These are phyloP conservation scores for Daldinia bambusicola DNA, from an alignment of 495 filamentous ascomycete genomes.

Conservation along the genomic window DNA sequence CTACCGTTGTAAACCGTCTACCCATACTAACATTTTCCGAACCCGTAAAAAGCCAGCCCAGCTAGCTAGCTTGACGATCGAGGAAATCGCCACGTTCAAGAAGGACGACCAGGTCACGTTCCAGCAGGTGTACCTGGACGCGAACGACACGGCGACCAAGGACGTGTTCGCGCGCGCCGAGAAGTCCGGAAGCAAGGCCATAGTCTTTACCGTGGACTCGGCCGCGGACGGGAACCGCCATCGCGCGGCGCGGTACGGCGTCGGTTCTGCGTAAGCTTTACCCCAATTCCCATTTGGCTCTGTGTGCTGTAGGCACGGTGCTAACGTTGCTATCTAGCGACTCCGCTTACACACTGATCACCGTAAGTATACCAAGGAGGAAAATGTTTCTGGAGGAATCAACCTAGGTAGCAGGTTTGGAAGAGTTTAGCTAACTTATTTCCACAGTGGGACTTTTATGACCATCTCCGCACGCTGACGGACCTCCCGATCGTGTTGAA, in stretches of 20 bases:
- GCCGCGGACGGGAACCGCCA: conserved; percentile 53
- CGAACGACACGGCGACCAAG: conserved; percentile 50
- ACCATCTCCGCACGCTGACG: conserved; percentile 50
- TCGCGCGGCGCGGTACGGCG: conserved; percentile 51
- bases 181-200: conserved; percentile 49
- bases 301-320: no score
- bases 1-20: no score
- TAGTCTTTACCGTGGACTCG: conserved; percentile 56
- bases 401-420: no score
- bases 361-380: conserved; percentile 38
- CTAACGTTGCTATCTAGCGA: conserved; percentile 9
- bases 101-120: conserved; percentile 49
- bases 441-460: conserved; percentile 45
- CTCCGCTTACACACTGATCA: conserved; percentile 39
- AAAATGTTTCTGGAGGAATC: no score
- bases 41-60: conserved; percentile 35
- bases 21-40: conserved; percentile 11
- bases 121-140: conserved; percentile 54
- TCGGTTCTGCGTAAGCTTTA: conserved; percentile 45
- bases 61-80: conserved; percentile 48
- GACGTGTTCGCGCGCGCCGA: conserved; percentile 48
- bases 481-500: conserved; percentile 54
- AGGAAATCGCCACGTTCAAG: conserved; percentile 51
- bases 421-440: no score
- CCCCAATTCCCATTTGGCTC: no score